Conservation (phyloP, 1,139 yeast species). For the Yamadazyma diospyri region DNA sequence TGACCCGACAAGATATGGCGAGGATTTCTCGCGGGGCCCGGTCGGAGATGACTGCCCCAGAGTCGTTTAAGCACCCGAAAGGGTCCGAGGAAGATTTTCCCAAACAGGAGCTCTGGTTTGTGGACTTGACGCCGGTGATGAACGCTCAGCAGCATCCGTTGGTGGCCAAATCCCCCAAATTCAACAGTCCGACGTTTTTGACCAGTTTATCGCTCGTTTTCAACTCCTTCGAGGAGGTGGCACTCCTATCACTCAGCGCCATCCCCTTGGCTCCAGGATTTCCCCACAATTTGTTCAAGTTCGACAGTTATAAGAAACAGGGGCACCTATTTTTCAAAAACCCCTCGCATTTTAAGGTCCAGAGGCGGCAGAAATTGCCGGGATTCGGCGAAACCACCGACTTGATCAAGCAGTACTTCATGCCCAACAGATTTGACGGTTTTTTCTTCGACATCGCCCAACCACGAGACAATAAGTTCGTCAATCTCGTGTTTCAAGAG, state of each 20-base stretch:
- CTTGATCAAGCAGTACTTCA: conserved; percentile 21
- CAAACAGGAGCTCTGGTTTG: conserved; percentile 27
- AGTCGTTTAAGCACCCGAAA: conserved; percentile 7
- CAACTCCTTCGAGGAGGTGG: conserved; percentile 30
- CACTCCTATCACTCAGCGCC: conserved; percentile 23
- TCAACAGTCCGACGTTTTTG: conserved; percentile 18
- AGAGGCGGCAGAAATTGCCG: conserved; percentile 19
- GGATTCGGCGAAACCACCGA: conserved; percentile 32
- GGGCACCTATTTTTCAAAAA: conserved; percentile 31
- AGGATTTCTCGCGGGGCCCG: conserved; percentile 20
- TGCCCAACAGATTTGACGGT: conserved; percentile 22
- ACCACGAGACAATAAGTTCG: conserved; percentile 10
- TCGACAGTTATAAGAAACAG: conserved; percentile 17
- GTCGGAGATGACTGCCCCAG: conserved; percentile 14
- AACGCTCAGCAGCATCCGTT: conserved; percentile 15
- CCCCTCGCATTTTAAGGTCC: conserved; percentile 19
- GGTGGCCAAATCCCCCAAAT: conserved; percentile 12
- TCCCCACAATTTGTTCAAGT: conserved; percentile 17
- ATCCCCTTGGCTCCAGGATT: conserved; percentile 25
- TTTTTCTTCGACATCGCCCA: conserved; percentile 17
- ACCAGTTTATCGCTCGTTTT: conserved; percentile 24
- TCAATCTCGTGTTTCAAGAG: conserved; percentile 22
- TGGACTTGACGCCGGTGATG: conserved; percentile 19
- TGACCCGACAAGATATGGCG: conserved; percentile 18
- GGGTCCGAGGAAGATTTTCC: conserved; percentile 17